Conservation (phyloP, 305 asterid species). For the Solanum chacoense region DNA sequence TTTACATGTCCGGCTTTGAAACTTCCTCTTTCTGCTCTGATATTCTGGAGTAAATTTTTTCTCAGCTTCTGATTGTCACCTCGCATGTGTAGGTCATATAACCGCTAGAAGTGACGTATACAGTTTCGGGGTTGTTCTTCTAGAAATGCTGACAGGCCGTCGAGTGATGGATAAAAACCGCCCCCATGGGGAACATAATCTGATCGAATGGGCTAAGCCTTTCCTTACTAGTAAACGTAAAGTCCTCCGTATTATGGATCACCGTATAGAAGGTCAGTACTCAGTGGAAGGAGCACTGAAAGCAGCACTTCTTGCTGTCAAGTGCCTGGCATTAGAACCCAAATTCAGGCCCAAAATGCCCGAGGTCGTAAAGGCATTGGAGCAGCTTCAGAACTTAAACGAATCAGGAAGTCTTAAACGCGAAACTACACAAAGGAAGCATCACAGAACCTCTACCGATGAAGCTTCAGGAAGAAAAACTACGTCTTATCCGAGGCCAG, state of each 20-base stretch:
- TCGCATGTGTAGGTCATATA: constrained; percentile 11
- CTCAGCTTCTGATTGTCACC: background rate
- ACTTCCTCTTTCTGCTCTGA: background rate
- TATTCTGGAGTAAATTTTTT: too few relatives aligned
- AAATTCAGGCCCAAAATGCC: constrained; percentile 10
- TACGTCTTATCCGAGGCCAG: constrained; percentile 5
- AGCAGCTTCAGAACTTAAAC: constrained; percentile 13
- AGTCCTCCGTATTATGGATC: constrained; percentile 11
- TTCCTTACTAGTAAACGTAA: constrained; percentile 14
- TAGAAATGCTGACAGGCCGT: constrained; percentile 19
- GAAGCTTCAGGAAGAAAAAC: background rate
- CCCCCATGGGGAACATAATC: constrained; percentile 10
- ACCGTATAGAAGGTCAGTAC: constrained; percentile 18
- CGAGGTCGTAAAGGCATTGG: constrained; percentile 15
- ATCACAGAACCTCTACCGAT: background rate
- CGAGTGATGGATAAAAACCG: constrained; percentile 16
- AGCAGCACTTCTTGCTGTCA: constrained; percentile 13
- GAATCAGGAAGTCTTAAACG: background rate
- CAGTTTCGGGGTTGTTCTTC: constrained; percentile 21
- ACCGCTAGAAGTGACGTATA: constrained; percentile 15
- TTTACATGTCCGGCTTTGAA: background rate
- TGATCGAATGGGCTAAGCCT: constrained; percentile 19
- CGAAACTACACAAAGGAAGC: background rate
- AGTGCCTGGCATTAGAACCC: constrained; percentile 14
- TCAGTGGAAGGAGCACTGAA: constrained; percentile 5